Evolutionary conservation across 140 eudicot species (phyloP), one percentile per base, ranked within the genome.

Genomic region (Stevia rebaudiana): DNA sequence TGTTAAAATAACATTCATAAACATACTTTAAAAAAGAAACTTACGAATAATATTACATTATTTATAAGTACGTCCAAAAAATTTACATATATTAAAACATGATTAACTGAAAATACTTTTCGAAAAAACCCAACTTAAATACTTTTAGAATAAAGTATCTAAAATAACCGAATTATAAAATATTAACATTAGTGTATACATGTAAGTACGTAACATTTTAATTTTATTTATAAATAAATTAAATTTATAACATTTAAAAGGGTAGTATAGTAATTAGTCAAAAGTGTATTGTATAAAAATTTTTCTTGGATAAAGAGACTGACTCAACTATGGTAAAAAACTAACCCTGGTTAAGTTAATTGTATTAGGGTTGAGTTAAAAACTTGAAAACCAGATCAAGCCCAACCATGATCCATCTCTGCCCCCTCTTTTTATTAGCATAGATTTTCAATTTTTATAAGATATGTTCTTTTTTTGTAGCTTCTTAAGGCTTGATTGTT

Each of bases 401-500:
- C 64, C 22, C 71, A 65, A 67, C 66, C 30, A n/a, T n/a, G n/a
- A n/a, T n/a, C 61, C 36, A 65, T 71, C 66, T 22, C 61, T 37
- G 19, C 51, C 72, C 36, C 35, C 49, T 50, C 10, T 44, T 66
- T 79, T 37, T 75, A 73, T 53, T 55, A 6, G 46, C 21, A 25
- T 6, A 69, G 18, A 53, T 9, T 69, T 56, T 47, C 31, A 25
- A 36, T 36, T 51, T 72, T 50, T 63, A 0, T 36, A 61, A 28
- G 73, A 70, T 58, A 55, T 37, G 16, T 24, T 52, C 31, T 12
- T 68, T 50, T 61, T 33, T 65, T n/a, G 47, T 66, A 43, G 68
- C 64, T 71, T 63, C n/a, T 76, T 36, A 56, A 37, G 42, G 78
- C 68, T 58, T 44, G 55, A 69, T 78, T 71, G 83, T 73, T 82